Conservation (phyloP, 768 basidiomycete species). For the Xerocomus brunneocitrinus region DNA sequence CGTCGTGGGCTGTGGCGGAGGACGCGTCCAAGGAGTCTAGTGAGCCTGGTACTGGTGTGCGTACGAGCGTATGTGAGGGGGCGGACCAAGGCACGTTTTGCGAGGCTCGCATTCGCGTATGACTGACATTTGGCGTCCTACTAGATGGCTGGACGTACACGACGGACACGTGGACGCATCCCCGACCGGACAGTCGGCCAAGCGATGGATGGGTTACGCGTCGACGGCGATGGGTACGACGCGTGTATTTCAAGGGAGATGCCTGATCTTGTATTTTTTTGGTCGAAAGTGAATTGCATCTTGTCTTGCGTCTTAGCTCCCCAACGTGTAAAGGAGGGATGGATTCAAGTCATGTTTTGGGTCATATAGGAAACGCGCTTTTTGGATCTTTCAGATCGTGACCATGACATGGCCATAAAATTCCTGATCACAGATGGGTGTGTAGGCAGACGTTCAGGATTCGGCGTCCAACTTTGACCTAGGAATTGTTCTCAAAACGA, state of each 20-base stretch:
- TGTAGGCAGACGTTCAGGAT: too few relatives aligned
- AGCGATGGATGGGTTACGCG: constrained; percentile 53
- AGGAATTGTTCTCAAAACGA: too few relatives aligned
- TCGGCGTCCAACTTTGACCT: too few relatives aligned
- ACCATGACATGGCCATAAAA: too few relatives aligned
- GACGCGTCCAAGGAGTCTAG: background rate
- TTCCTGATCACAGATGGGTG: too few relatives aligned
- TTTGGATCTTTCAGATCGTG: too few relatives aligned
- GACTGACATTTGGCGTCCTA: background rate
- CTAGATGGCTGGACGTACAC: constrained; percentile 80
- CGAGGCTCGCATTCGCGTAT: background rate
- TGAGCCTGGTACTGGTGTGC: background rate
- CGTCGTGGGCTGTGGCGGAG: constrained; percentile 45
- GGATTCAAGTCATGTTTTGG: too few relatives aligned
- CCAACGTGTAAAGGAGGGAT: too few relatives aligned
- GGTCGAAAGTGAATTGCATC: background rate
- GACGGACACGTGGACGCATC: constrained; percentile 68
- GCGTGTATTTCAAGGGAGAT: constrained; percentile 42
- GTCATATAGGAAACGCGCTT: too few relatives aligned
- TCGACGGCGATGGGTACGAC: constrained; percentile 62
- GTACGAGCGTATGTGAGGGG: constrained; percentile 10
- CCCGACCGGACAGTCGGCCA: constrained; percentile 36
- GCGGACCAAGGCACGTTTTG: constrained; percentile 25
- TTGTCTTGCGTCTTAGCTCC: background rate
- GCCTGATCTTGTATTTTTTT: background rate